phyloP scores from a whole-genome alignment of 148 eudicot genomes.

The Chenopodium berlandieri region DNA sequence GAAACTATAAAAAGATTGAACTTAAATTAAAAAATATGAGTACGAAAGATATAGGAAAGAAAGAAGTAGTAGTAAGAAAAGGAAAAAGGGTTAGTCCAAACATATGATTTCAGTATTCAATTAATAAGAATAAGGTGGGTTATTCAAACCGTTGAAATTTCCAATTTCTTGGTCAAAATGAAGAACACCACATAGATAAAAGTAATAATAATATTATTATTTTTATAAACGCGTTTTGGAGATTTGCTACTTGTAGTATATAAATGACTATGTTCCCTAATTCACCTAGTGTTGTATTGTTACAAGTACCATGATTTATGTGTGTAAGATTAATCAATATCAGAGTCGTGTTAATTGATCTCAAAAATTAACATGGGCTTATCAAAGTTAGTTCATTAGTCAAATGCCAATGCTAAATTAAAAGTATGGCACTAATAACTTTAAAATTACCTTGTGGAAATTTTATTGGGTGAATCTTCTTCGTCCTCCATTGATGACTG shows the following conservation, averaged over 20 bases:
- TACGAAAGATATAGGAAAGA: background rate
- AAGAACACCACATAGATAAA: conserved; percentile 1
- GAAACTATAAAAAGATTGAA: background rate
- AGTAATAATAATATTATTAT: too few species aligned
- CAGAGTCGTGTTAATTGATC: too few species aligned
- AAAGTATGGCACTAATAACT: too few species aligned
- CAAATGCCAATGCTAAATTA: too few species aligned
- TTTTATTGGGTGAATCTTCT: background rate
- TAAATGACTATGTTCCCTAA: too few species aligned
- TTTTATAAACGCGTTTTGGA: conserved; percentile 27
- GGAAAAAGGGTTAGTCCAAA: conserved; percentile 15
- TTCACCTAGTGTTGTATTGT: too few species aligned
- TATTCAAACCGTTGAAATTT: conserved; percentile 20
- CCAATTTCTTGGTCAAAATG: conserved; percentile 23
- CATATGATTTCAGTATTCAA: background rate
- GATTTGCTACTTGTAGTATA: background rate
- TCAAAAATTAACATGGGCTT: too few species aligned
- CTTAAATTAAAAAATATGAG: background rate
- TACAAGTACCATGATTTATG: too few species aligned
- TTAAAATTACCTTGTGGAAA: conserved; percentile 7
- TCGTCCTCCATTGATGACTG: conserved; percentile 26
- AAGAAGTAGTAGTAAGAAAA: background rate
- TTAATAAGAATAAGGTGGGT: background rate
- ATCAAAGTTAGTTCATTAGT: too few species aligned
- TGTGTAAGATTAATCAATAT: too few species aligned